Conservation (phyloP, 495 filamentous ascomycete genomes). For the Penicillium longicatenatum region DNA sequence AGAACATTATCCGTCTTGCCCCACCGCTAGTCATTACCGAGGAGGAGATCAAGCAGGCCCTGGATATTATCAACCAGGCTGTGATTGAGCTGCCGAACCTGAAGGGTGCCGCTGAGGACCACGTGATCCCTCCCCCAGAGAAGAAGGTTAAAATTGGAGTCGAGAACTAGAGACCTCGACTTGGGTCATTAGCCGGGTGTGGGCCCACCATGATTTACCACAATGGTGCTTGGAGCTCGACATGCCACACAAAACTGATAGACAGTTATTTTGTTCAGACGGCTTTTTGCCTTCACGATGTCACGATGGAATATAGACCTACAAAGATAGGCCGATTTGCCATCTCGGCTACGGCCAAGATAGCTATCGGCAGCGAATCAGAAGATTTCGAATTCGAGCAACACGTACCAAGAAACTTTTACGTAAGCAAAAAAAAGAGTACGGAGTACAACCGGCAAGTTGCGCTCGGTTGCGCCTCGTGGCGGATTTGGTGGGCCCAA, state of each 20-base stretch:
- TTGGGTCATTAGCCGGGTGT: background rate
- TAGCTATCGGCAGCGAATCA: background rate
- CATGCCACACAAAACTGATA: background rate
- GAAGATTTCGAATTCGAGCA: background rate
- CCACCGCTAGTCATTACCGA: slow-evolving; percentile 61
- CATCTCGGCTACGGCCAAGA: background rate
- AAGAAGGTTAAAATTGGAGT: slow-evolving; percentile 53
- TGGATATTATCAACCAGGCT: slow-evolving; percentile 52
- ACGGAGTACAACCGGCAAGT: background rate
- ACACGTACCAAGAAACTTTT: background rate
- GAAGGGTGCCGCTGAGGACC: slow-evolving; percentile 48
- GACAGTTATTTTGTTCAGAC: slow-evolving; percentile 4
- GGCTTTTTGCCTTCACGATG: slow-evolving; percentile 9
- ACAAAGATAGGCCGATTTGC: slow-evolving; percentile 2
- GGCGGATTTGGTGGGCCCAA: background rate
- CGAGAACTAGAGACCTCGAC: slow-evolving; percentile 39
- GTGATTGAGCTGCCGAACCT: slow-evolving; percentile 52
- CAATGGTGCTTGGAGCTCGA: background rate
- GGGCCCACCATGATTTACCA: background rate
- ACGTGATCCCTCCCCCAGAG: slow-evolving; percentile 50
- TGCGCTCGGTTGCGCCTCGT: background rate
- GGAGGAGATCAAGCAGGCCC: slow-evolving; percentile 50
- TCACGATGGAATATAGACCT: slow-evolving; percentile 23
- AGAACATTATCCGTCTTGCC: slow-evolving; percentile 81
- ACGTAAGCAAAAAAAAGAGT: background rate